Percentiles rank a stretch among this genome's conserved stretches.
These are phyloP conservation scores for Penicillium sclerotigenum DNA, from an alignment of 2,329 filamentous ascomycete species.

Conservation along the genomic window DNA sequence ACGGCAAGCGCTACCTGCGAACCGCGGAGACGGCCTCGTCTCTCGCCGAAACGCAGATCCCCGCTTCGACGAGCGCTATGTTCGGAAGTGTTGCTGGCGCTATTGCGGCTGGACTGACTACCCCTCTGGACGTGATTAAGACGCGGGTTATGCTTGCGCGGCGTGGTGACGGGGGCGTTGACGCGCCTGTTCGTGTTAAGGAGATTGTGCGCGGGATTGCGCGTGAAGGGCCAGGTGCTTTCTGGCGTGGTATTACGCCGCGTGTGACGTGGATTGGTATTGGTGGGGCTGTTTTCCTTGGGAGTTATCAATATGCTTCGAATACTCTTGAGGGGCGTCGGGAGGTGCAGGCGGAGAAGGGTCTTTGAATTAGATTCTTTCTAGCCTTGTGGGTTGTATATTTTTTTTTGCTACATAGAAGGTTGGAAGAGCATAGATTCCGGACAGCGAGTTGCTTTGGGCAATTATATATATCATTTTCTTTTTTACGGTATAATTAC, in stretches of 20 bases:
- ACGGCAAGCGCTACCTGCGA: conserved; percentile 43
- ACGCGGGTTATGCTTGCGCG: conserved; percentile 90
- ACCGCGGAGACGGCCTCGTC: conserved; percentile 32
- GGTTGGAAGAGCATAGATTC: conserved; percentile 4
- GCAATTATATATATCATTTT: not conserved
- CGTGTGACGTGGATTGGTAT: conserved; percentile 92
- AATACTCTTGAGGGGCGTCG: conserved; percentile 61
- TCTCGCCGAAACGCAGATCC: conserved; percentile 48
- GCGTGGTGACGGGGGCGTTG: conserved; percentile 57
- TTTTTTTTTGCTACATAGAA: conserved; percentile 14
- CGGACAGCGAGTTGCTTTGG: not conserved
- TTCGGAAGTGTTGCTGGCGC: conserved; percentile 83
- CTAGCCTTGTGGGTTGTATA: conserved; percentile 8
- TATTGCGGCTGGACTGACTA: conserved; percentile 82
- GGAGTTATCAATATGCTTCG: conserved; percentile 84
- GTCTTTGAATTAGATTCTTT: not conserved
- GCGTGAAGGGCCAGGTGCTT: conserved; percentile 46
- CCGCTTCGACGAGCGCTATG: conserved; percentile 73
- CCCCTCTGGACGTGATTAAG: conserved; percentile 93
- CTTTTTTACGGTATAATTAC: not conserved
- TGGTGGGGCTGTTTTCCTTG: conserved; percentile 90
- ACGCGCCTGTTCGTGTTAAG: conserved; percentile 31
- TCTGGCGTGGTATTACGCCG: conserved; percentile 62
- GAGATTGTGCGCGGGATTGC: conserved; percentile 64
- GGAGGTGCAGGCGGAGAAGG: conserved; percentile 11